A percentile compares a stretch with the other conserved stretches of the same genome.
phyloP scores from a whole-genome alignment of 2,329 filamentous ascomycete genomes.

The Phialocephala sp. region DNA sequence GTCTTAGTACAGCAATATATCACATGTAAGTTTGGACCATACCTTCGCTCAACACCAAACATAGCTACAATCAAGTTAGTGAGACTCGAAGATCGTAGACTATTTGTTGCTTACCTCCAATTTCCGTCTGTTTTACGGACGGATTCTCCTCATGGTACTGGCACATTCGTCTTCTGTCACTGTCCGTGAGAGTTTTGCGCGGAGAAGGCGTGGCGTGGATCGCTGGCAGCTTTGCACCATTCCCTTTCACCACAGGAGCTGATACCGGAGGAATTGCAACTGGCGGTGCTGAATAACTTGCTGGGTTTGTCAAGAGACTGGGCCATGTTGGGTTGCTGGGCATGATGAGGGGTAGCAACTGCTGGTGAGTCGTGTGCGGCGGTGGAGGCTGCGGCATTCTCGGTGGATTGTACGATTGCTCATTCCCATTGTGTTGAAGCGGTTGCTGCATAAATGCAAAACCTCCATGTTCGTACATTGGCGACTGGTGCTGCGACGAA shows the following conservation, averaged over 20 bases:
- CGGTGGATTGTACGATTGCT: constrained; percentile 52
- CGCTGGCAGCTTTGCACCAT: constrained; percentile 54
- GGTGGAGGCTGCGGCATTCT: constrained; percentile 63
- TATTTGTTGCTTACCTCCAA: constrained; percentile 68
- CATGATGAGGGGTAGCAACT: constrained; percentile 74
- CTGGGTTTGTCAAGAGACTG: constrained; percentile 78
- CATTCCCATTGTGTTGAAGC: constrained; percentile 65
- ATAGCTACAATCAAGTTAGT: constrained; percentile 61
- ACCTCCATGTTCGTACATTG: constrained; percentile 70
- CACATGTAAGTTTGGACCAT: constrained; percentile 39
- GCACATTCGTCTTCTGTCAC: constrained; percentile 92
- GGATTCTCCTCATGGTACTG: constrained; percentile 91
- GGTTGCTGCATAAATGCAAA: constrained; percentile 65
- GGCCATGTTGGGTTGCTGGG: constrained; percentile 74
- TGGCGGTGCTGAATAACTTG: constrained; percentile 65
- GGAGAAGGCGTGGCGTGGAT: constrained; percentile 66
- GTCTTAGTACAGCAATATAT: constrained; percentile 28
- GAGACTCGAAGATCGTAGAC: constrained; percentile 13
- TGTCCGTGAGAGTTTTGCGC: constrained; percentile 87
- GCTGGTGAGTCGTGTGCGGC: constrained; percentile 53
- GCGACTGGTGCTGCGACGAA: constrained; percentile 68
- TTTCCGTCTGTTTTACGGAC: constrained; percentile 91
- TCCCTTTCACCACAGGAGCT: constrained; percentile 50
- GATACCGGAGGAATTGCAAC: constrained; percentile 60
- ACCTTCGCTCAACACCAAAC: constrained; percentile 98